Base-by-base conservation (phyloP, 2,329 filamentous ascomycete genomes). In the Aspergillus calidoustus region DNA sequence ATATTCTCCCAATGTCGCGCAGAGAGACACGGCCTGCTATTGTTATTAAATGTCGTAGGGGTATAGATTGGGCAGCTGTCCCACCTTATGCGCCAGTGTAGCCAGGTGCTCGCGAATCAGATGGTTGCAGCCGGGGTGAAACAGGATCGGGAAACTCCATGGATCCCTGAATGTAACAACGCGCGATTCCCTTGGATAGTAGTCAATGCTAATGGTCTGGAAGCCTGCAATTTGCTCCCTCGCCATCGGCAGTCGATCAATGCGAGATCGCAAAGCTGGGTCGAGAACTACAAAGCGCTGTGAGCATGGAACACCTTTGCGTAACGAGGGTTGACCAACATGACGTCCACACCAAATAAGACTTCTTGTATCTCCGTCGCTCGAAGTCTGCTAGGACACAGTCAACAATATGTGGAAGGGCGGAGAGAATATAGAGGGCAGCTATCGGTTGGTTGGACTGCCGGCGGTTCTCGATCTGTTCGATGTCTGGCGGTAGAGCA, bases 341-440 rank as follows among this genome's bases (percentile, higher is more conserved):
- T 64, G 86, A 86, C 9, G 91, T 96, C 94, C 95, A 99, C 65
- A 98, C 86, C 63, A 99, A 78, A 77, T 89, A 94, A 54, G 87
- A 85, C 71, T 85, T 90, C 67, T 88, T 85, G 79, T 99, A 99
- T 74, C 92, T 88, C 68, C 87, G 86, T 70, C 89, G 87, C 72
- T 96, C 92, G 64, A 98, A 90, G 76, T 99, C 95, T 72, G 93
- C 92, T 80, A 98, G 88, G 51, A 99, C 83, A 75, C 93, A 97
- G 72, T 98, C 94, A 71, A 98, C 90, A 65, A 97, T 92, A 76
- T 97, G 91, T 7, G 92, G 84, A 71, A 91, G 86, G 8, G 95
- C 91, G 0, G 93, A 91, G 60, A 99, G 85, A 63, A 99, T 83
- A 80, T 98, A 99, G 68, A 99, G 88, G 71, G 93, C 95, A 78